phyloP scores from a whole-genome alignment of 2,329 filamentous ascomycete genomes.

The Alternaria postmessia region DNA sequence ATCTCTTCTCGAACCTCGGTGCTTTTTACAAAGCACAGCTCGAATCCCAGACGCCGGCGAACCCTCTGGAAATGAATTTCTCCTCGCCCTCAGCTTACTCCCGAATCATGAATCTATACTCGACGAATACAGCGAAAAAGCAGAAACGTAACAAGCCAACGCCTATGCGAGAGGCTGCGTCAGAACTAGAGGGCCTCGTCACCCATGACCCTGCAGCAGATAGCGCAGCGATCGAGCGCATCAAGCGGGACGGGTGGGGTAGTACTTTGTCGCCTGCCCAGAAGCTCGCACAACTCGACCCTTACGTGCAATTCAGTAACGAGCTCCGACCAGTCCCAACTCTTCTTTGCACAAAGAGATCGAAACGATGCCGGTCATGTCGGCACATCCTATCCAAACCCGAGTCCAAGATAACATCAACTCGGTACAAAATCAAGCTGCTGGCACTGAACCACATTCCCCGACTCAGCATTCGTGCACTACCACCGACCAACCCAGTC shows the following conservation, averaged over 20 bases:
- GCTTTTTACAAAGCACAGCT: slow-evolving; percentile 85
- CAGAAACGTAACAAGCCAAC: slow-evolving; percentile 69
- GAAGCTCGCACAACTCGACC: slow-evolving; percentile 58
- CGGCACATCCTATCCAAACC: slow-evolving; percentile 95
- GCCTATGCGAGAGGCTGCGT: slow-evolving; percentile 81
- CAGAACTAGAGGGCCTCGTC: slow-evolving; percentile 74
- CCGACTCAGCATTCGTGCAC: slow-evolving; percentile 74
- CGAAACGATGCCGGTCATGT: slow-evolving; percentile 90
- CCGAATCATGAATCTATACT: slow-evolving; percentile 92
- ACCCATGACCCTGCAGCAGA: slow-evolving; percentile 68
- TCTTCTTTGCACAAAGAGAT: slow-evolving; percentile 87
- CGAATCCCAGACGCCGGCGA: slow-evolving; percentile 61
- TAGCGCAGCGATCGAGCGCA: slow-evolving; percentile 63
- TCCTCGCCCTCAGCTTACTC: slow-evolving; percentile 82
- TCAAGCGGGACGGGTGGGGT: slow-evolving; percentile 70
- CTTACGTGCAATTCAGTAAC: slow-evolving; percentile 68
- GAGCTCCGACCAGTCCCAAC: slow-evolving; percentile 83
- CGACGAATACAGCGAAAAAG: slow-evolving; percentile 61
- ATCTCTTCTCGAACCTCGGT: slow-evolving; percentile 77
- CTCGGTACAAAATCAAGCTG: slow-evolving; percentile 89
- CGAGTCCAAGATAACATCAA: slow-evolving; percentile 87
- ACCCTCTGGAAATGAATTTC: slow-evolving; percentile 62
- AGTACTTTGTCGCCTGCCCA: slow-evolving; percentile 66
- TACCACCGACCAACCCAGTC: slow-evolving; percentile 61
- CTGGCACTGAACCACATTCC: slow-evolving; percentile 88